Evolutionary conservation across 306 rosid species (phyloP), one percentile per base, ranked within the genome.

Genomic region (Prunus mume): DNA sequence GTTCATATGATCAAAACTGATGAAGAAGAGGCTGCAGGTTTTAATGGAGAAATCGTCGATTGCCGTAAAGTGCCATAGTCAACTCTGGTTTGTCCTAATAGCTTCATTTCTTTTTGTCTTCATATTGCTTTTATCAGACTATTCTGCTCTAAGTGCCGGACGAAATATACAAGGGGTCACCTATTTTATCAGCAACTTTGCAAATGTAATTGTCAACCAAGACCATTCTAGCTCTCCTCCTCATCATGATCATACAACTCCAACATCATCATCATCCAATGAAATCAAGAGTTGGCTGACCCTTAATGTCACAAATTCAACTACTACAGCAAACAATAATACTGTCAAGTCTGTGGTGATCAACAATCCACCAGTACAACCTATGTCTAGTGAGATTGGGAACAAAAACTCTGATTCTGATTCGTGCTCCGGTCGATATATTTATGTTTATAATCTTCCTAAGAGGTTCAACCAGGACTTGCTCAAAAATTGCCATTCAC

Each of bases 391-490:
- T 28, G 67, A 6, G n/a, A 27, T 62, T 27, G 65, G 34, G 65
- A 58, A 58, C 34, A 25, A 12, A 0, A 58, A 9, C 12, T 56
- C 65, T 12, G 8, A 24, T 1, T 20, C 73, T n/a, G 76, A 72
- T 56, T 38, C 12, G 10, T 89, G 91, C 67, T 70, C 28, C 0
- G 86, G 93, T 1, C 51, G 70, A 84, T 85, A 89, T 30, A 58
- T 87, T 41, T 87, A 81, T 74, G 77, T 74, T 52, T 34, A 89
- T 73, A 76, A 85, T 71, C 84, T 89, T 80, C 86, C 91, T 12
- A 76, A 68, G 7, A 81, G 78, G 56, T 89, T 89, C 86, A 89
- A 85, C 54, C 50, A 32, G 57, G 90, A 87, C 65, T 73, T 87
- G 52, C 24, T 89, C 20, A 84, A 80, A 81, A 54, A 62, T 6